These are phyloP conservation scores for Boeremia exigua DNA, from an alignment of 2,329 filamentous ascomycete species.

Conservation along the genomic window DNA sequence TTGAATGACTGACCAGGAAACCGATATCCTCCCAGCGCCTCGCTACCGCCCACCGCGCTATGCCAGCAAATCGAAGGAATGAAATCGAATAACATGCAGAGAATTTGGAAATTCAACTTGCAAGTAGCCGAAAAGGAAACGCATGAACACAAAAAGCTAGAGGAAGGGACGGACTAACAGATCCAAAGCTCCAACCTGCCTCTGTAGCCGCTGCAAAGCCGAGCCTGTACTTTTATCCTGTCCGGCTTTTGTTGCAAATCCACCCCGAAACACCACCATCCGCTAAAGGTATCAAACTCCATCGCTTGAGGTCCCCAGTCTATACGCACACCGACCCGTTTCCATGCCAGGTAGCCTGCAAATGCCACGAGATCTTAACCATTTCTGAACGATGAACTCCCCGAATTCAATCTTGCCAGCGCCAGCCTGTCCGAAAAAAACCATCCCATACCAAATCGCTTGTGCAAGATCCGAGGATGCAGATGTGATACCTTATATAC, in stretches of 20 bases:
- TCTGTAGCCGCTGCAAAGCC: conserved; percentile 4
- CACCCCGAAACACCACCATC: conserved; percentile 43
- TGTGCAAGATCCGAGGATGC: conserved; percentile 41
- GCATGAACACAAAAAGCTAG: conserved; percentile 8
- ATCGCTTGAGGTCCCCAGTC: conserved; percentile 45
- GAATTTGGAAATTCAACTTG: conserved; percentile 8
- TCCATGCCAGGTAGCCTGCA: conserved; percentile 45
- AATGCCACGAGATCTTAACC: conserved; percentile 48
- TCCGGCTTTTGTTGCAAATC: conserved; percentile 42
- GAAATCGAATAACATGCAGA: conserved; percentile 12
- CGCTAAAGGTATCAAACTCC: conserved; percentile 49
- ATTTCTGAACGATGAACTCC: conserved; percentile 47
- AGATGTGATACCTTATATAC: conserved; percentile 45
- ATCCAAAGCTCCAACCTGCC: conserved; percentile 16
- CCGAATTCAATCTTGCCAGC: conserved; percentile 44
- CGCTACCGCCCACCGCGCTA: conserved; percentile 21
- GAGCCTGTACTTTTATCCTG: conserved; percentile 36
- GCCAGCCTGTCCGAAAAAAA: conserved; percentile 44
- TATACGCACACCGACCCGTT: conserved; percentile 43
- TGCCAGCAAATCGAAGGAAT: conserved; percentile 18
- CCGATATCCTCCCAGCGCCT: conserved; percentile 20
- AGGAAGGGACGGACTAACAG: conserved; percentile 11
- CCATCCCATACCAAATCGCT: conserved; percentile 43
- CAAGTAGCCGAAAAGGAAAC: conserved; percentile 5
- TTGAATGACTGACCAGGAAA: conserved; percentile 19